Conservation (phyloP, 768 basidiomycete species). For the Pleurotus eryngii region DNA sequence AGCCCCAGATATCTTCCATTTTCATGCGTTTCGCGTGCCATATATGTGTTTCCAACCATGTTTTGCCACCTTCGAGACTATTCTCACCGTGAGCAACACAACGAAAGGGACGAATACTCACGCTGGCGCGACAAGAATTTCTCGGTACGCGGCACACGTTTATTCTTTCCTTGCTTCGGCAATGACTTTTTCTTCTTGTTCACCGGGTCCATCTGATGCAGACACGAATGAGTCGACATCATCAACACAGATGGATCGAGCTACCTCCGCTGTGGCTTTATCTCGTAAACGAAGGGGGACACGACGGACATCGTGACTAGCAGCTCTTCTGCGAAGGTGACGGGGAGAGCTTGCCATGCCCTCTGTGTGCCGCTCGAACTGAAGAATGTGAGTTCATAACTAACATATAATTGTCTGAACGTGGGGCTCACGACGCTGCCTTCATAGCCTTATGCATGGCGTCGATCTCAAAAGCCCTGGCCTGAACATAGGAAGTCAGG, state of each 20-base stretch:
- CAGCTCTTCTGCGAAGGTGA: conserved; percentile 87
- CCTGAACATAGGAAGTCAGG: conserved; percentile 37
- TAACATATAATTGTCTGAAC: not conserved
- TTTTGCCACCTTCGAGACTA: conserved; percentile 61
- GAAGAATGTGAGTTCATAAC: not conserved
- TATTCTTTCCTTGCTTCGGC: conserved; percentile 65
- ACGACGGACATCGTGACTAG: conserved; percentile 90
- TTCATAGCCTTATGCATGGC: conserved; percentile 90
- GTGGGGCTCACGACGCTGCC: conserved; percentile 54
- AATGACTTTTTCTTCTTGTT: conserved; percentile 40
- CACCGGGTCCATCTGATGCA: conserved; percentile 44
- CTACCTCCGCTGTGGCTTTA: conserved; percentile 77
- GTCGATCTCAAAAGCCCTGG: conserved; percentile 83
- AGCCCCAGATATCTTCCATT: conserved; percentile 93
- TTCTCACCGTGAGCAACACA: not conserved
- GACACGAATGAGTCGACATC: not conserved
- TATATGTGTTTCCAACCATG: conserved; percentile 94
- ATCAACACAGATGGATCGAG: not conserved
- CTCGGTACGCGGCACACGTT: conserved; percentile 54
- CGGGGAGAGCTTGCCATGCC: conserved; percentile 90
- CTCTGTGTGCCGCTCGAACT: conserved; percentile 74
- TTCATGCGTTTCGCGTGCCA: conserved; percentile 98
- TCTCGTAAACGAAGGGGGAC: conserved; percentile 82
- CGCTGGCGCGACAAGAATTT: conserved; percentile 71
- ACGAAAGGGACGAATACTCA: conserved; percentile 25